These are phyloP conservation scores for Naganishia liquefaciens DNA, from an alignment of 1,284 basidiomycete species.

Conservation along the genomic window DNA sequence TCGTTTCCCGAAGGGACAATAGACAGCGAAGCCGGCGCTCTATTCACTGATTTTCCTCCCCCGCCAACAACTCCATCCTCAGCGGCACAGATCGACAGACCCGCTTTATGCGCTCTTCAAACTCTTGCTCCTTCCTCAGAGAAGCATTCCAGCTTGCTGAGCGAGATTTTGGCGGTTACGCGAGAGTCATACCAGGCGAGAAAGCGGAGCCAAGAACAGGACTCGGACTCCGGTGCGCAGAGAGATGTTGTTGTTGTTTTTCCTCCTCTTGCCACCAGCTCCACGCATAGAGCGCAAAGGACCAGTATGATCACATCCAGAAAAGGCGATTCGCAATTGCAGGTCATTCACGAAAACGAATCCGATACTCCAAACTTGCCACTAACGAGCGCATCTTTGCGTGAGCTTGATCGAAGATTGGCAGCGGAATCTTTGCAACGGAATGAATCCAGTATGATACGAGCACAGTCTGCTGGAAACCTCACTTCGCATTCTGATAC, in stretches of 20 bases:
- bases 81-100: background rate
- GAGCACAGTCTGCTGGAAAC: background rate
- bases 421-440: background rate
- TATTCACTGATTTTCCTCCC: slow-evolving; percentile 5
- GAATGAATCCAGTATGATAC: background rate
- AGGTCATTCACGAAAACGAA: slow-evolving; percentile 24
- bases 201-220: slow-evolving; percentile 4
- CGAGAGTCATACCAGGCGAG: slow-evolving; percentile 24
- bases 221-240: background rate
- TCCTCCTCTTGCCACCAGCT: background rate
- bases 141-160: slow-evolving; percentile 24
- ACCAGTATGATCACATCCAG: background rate
- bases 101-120: background rate
- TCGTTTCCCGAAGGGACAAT: slow-evolving; percentile 14
- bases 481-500: background rate
- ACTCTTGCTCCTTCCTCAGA: slow-evolving; percentile 8
- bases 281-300: background rate
- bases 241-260: background rate
- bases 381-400: slow-evolving; percentile 13
- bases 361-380: background rate
- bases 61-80: background rate
- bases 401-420: slow-evolving; percentile 1
- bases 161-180: slow-evolving; percentile 23
- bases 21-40: slow-evolving; percentile 3
- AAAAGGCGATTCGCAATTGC: slow-evolving; percentile 9